Evolutionary conservation across 768 basidiomycete genomes (phyloP), one percentile per base, ranked within the genome.

Genomic region (Pleurotus tuoliensis): DNA sequence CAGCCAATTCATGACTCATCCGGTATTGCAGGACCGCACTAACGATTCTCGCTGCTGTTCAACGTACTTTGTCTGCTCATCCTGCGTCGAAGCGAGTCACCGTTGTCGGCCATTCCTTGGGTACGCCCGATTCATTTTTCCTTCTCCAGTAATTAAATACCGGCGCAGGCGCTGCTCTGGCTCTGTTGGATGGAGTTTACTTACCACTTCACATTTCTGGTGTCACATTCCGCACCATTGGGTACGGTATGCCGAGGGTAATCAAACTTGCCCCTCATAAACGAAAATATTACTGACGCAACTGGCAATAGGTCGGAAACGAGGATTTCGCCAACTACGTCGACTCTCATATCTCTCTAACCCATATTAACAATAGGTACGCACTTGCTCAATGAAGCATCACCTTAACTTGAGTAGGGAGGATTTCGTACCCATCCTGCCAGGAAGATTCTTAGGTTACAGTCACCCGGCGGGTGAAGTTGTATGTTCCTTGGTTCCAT

Each of bases 291-390:
- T 20, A 55, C n/a, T 27, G 30, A 52, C 25, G 40, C 57, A 8
- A 15, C 7, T 13, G 25, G 34, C 3, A 45, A 7, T 34, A 77
- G 77, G 77, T 78, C 27, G 83, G 86, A 11, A 86, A 87, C 66
- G 76, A 79, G 62, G 81, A 73, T 1, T 88, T 86, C 59, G 84
- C 84, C 0, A 60, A 84, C 63, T 84, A 82, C 60, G 79, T 86
- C 47, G 83, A 86, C 58, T 69, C 76, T 4, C 67, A 81, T 50
- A 56, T 51, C 44, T 53, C 69, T 9, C 60, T 87, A 47, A 82
- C 78, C 1, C 85, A 82, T 62, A 80, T 88, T 60, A 87, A 83
- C 64, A 87, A 88, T 69, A 75, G 66, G 76, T 75, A 38, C 55
- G 69, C 24, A 40, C 20, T 27, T 25, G 15, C 18, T 37, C n/a